Evolutionary conservation across 1,139 yeast species (phyloP).

Genomic region (Blastobotrys malaysiensis): DNA sequence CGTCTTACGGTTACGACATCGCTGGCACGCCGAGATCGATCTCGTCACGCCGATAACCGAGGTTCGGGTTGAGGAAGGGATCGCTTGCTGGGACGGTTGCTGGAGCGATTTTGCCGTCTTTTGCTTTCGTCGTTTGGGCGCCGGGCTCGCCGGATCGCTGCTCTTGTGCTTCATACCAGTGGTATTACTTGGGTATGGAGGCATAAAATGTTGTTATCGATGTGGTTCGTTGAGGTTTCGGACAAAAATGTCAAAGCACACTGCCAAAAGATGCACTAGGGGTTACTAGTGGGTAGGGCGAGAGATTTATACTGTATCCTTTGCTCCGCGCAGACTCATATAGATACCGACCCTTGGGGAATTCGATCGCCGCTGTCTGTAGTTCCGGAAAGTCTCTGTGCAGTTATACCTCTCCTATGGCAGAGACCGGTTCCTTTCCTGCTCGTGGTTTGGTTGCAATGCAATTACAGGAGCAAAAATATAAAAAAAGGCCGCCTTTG

Average conservation of each 20-base stretch:
- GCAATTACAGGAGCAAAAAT: too few species aligned
- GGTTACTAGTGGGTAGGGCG: too few species aligned
- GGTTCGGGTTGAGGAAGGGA: conserved; percentile 1
- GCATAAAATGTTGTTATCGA: too few species aligned
- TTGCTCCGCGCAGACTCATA: neutral
- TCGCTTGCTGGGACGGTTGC: neutral
- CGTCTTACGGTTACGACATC: conserved; percentile 74
- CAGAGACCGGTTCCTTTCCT: too few species aligned
- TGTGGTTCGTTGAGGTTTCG: neutral
- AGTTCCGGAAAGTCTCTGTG: too few species aligned
- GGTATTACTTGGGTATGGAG: too few species aligned
- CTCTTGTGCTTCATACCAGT: conserved; percentile 1
- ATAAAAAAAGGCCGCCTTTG: neutral
- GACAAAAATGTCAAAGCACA: neutral
- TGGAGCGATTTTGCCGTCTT: neutral
- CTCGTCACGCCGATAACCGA: conserved; percentile 21
- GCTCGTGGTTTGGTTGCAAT: neutral
- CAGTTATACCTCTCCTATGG: too few species aligned
- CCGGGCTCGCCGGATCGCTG: neutral
- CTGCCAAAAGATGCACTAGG: too few species aligned
- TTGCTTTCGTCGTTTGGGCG: neutral
- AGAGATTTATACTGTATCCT: neutral
- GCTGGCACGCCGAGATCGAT: conserved; percentile 68
- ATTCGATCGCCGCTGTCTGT: too few species aligned
- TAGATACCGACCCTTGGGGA: neutral